A percentile compares a stretch with the other conserved stretches of the same genome.
These are phyloP conservation scores for Marasmius sp. DNA, from an alignment of 1,284 basidiomycete species.

Conservation along the genomic window DNA sequence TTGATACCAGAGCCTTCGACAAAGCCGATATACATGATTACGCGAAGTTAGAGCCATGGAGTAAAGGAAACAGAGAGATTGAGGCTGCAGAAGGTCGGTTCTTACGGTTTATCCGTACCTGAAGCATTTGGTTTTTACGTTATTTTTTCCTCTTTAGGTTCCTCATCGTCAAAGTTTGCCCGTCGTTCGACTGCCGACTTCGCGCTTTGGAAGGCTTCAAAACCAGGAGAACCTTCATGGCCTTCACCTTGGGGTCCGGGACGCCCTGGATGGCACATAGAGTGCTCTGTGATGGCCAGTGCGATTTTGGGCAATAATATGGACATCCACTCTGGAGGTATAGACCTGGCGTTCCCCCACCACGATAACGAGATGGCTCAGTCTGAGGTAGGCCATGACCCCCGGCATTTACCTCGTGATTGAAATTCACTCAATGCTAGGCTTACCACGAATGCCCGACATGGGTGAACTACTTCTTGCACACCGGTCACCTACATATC, in stretches of 20 bases:
- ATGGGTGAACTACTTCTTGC: conserved; percentile 99
- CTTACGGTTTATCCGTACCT: neutral
- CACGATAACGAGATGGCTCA: conserved; percentile 99
- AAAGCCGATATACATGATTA: conserved; percentile 74
- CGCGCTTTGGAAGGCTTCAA: conserved; percentile 97
- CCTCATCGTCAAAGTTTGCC: conserved; percentile 56
- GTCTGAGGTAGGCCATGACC: conserved; percentile 68
- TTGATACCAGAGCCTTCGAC: conserved; percentile 91
- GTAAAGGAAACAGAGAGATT: conserved; percentile 89
- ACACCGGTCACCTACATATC: conserved; percentile 98
- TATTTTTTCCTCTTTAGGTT: conserved; percentile 43
- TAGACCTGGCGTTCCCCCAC: conserved; percentile 97
- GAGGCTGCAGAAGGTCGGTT: conserved; percentile 89
- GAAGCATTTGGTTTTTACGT: neutral
- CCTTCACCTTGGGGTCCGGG: conserved; percentile 95
- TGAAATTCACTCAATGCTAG: conserved; percentile 35
- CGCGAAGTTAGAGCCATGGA: conserved; percentile 96
- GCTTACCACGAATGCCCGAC: conserved; percentile 90
- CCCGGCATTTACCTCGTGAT: conserved; percentile 9
- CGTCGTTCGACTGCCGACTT: conserved; percentile 83
- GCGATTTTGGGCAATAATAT: conserved; percentile 90
- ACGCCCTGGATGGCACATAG: conserved; percentile 99
- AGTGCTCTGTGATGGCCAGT: conserved; percentile 98
- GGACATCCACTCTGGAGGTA: conserved; percentile 98
- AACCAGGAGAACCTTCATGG: conserved; percentile 98